These are phyloP conservation scores for Stagonosporopsis tanaceti DNA, from an alignment of 2,329 filamentous ascomycete species.

Conservation along the genomic window DNA sequence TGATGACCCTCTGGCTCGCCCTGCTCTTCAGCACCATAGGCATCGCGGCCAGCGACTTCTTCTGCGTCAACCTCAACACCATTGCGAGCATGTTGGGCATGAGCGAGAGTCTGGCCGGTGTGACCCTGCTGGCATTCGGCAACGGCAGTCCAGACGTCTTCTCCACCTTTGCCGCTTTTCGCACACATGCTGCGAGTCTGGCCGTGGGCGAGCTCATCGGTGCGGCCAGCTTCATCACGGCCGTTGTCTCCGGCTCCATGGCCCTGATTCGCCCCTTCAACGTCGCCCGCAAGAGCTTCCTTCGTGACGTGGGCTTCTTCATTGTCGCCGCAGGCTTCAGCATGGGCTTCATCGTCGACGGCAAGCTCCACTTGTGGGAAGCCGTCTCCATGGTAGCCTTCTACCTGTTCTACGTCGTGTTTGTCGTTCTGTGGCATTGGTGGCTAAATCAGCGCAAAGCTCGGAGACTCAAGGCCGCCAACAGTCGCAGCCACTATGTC, in stretches of 20 bases:
- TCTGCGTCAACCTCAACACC: slow-evolving; percentile 95
- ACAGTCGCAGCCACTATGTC: slow-evolving; percentile 77
- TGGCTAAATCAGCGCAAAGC: slow-evolving; percentile 71
- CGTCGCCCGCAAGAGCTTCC: slow-evolving; percentile 87
- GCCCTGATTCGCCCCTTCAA: slow-evolving; percentile 94
- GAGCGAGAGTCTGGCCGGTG: slow-evolving; percentile 94
- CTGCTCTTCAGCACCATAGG: slow-evolving; percentile 96
- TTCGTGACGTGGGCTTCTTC: slow-evolving; percentile 92
- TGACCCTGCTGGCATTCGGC: slow-evolving; percentile 95
- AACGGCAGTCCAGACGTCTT: slow-evolving; percentile 99
- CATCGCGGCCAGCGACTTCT: slow-evolving; percentile 97
- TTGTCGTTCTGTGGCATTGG: slow-evolving; percentile 95
- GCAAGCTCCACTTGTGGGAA: slow-evolving; percentile 85
- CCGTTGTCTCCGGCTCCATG: slow-evolving; percentile 97
- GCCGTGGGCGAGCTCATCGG: slow-evolving; percentile 95
- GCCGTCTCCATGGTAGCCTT: slow-evolving; percentile 89
- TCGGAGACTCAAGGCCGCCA: slow-evolving; percentile 70
- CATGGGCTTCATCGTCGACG: slow-evolving; percentile 86
- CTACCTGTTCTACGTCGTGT: slow-evolving; percentile 86
- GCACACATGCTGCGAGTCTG: slow-evolving; percentile 94
- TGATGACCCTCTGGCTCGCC: slow-evolving; percentile 83
- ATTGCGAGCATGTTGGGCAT: slow-evolving; percentile 88
- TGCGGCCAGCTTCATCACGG: slow-evolving; percentile 93
- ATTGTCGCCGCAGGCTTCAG: slow-evolving; percentile 85
- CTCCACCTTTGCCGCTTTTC: slow-evolving; percentile 98